Evolutionary conservation across 805 yeast species (phyloP).

Genomic region (Lachancea meyersii): DNA sequence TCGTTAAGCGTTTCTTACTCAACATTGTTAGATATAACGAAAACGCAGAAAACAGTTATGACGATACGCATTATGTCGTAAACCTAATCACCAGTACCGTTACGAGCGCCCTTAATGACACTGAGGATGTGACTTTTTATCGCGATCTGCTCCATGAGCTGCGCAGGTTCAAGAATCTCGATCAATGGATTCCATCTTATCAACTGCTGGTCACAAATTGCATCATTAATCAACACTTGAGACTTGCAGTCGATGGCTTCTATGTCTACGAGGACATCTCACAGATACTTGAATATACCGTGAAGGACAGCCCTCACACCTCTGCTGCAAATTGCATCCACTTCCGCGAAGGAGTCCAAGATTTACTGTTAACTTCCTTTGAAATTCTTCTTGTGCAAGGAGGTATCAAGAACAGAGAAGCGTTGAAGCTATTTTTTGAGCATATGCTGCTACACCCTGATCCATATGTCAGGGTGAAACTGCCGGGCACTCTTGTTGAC

Average conservation of each 20-base stretch:
- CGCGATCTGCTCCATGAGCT: conserved; percentile 56
- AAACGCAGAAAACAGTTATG: conserved; percentile 68
- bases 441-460: conserved; percentile 52
- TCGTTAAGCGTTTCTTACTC: conserved; percentile 55
- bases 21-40: conserved; percentile 78
- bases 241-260: conserved; percentile 51
- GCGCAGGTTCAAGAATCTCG: conserved; percentile 69
- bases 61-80: conserved; percentile 63
- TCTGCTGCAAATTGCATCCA: conserved; percentile 18
- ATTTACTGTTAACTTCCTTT: conserved; percentile 62
- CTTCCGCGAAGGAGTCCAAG: conserved; percentile 32
- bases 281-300: conserved; percentile 54
- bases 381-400: conserved; percentile 66
- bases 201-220: conserved; percentile 40
- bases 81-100: conserved; percentile 52
- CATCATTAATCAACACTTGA: conserved; percentile 56
- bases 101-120: conserved; percentile 32
- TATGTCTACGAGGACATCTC: conserved; percentile 40
- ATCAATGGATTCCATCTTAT: conserved; percentile 78
- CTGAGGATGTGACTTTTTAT: conserved; percentile 36
- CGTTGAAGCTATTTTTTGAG: conserved; percentile 58
- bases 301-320: conserved; percentile 31
- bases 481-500: conserved; percentile 43
- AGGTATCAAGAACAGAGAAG: conserved; percentile 59
- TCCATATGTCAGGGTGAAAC: conserved; percentile 42